Conservation (phyloP, 805 yeast genomes). For the Candida quercuum region DNA sequence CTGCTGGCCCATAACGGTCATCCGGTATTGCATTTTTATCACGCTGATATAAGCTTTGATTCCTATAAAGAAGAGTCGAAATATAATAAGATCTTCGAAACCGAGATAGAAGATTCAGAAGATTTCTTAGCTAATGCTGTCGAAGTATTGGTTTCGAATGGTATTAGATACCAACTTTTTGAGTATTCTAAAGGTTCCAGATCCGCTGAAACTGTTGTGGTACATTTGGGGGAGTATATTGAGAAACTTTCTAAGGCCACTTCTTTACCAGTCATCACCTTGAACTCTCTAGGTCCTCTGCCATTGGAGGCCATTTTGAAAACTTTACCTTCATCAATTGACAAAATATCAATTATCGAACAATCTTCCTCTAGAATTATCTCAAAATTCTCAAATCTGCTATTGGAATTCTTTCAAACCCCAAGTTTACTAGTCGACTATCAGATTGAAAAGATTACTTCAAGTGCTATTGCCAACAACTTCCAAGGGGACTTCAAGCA, state of each 20-base stretch:
- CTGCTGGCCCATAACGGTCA: slow-evolving; percentile 43
- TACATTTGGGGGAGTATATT: slow-evolving; percentile 58
- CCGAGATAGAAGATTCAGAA: slow-evolving; percentile 9
- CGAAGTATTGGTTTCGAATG: slow-evolving; percentile 20
- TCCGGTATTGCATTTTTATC: slow-evolving; percentile 72
- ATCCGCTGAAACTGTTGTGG: slow-evolving; percentile 43
- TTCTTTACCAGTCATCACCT: slow-evolving; percentile 37
- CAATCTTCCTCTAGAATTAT: slow-evolving; percentile 30
- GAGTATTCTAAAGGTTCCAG: slow-evolving; percentile 37
- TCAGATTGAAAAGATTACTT: slow-evolving; percentile 46
- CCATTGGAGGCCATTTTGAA: slow-evolving; percentile 47
- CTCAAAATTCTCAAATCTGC: slow-evolving; percentile 58
- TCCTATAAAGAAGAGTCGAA: slow-evolving; percentile 11
- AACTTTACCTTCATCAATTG: slow-evolving; percentile 37
- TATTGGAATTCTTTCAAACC: slow-evolving; percentile 69
- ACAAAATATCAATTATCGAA: slow-evolving; percentile 59
- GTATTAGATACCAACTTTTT: slow-evolving; percentile 25
- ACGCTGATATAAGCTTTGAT: slow-evolving; percentile 13
- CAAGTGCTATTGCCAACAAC: slow-evolving; percentile 44
- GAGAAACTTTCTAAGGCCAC: slow-evolving; percentile 36
- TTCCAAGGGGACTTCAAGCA: slow-evolving; percentile 19
- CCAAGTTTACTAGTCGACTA: slow-evolving; percentile 40
- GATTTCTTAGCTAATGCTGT: slow-evolving; percentile 28
- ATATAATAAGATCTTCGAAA: slow-evolving; percentile 2
- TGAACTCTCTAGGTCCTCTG: slow-evolving; percentile 74